Base-by-base conservation (phyloP, 2,329 filamentous ascomycete species). In the Ilyonectria sp. region DNA sequence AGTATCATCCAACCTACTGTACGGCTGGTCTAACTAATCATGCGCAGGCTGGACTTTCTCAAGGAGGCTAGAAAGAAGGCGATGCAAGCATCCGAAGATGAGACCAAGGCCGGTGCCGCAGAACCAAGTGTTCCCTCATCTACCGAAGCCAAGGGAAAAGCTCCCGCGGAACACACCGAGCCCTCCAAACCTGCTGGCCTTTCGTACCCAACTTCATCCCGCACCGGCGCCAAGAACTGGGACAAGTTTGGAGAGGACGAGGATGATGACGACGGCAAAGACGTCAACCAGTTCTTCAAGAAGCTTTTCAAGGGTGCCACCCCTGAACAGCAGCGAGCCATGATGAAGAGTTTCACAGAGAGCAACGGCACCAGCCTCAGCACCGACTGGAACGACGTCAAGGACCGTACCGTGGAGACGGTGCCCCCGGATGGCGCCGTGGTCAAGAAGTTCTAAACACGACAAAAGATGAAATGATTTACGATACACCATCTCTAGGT, bases 341-440 rank as follows among this genome's bases (percentile, higher is more conserved):
- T 99, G 96, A 94, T 97, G 90, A 99, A 99, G 89, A 97, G 94
- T 78, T 98, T 94, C 77, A 87, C 90, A 15, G 95, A 99, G 85
- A 98, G 95, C 80, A 96, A 97, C 74, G 96, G 96, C 5, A 99
- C 96, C 0, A 89, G 93, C 3, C 83, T 99, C 56, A 98, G 94
- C 80, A 99, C 96, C 0, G 94, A 95, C 79, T 99, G 96, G 96
- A 82, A 84, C 10, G 93, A 97, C 69, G 95, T 98, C 21, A 89
- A 89, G 57, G 88, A 86, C 69, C 90, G 89, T 19, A 92, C 83
- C 26, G 92, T 98, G 29, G 89, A 93, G 78, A 93, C 91, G 0
- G 81, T 85, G 40, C 92, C 94, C 9, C 94, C 94, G 0, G 92
- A 94, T 53, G 94, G 94, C 0, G 90, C 94, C 74, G 90, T 93